These are phyloP conservation scores for Chlorella sp. DNA, from an alignment of 139 green algal genomes.

Conservation along the genomic window DNA sequence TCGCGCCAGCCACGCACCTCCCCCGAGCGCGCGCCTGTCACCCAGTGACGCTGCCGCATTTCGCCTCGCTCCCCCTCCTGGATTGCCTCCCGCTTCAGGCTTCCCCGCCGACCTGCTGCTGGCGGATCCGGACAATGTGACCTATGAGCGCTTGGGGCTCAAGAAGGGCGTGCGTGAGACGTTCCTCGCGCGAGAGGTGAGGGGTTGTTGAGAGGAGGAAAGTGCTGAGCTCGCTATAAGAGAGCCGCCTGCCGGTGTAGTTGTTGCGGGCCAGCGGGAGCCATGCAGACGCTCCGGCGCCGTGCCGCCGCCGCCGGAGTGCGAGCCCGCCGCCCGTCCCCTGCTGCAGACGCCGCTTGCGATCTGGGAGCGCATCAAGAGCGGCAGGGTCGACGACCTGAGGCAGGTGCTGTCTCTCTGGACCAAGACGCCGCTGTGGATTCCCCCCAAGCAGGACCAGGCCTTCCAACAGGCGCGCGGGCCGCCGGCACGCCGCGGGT, in stretches of 20 bases:
- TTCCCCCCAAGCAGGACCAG: conserved; percentile 18
- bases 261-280: too few species aligned
- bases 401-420: conserved; percentile 1
- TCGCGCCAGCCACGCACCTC: too few species aligned
- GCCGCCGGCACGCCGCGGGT: too few species aligned
- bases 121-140: conserved; percentile 74
- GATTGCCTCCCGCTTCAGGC: background rate
- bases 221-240: too few species aligned
- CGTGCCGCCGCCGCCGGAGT: too few species aligned
- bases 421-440: conserved; percentile 12
- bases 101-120: conserved; percentile 76
- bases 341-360: conserved; percentile 21
- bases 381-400: background rate
- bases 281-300: too few species aligned
- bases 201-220: too few species aligned
- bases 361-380: conserved; percentile 22
- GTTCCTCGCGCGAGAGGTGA: conserved; percentile 49
- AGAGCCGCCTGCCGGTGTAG: too few species aligned
- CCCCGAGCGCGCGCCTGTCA: too few species aligned
- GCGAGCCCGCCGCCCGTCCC: too few species aligned
- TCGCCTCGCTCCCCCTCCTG: too few species aligned
- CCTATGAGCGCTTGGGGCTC: conserved; percentile 77
- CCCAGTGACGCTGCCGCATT: too few species aligned
- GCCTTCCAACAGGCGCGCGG: conserved; percentile 33
- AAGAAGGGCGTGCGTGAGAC: conserved; percentile 57